phyloP scores from a whole-genome alignment of 1,284 basidiomycete species.

The Leccinum olivaceoglutinosum region DNA sequence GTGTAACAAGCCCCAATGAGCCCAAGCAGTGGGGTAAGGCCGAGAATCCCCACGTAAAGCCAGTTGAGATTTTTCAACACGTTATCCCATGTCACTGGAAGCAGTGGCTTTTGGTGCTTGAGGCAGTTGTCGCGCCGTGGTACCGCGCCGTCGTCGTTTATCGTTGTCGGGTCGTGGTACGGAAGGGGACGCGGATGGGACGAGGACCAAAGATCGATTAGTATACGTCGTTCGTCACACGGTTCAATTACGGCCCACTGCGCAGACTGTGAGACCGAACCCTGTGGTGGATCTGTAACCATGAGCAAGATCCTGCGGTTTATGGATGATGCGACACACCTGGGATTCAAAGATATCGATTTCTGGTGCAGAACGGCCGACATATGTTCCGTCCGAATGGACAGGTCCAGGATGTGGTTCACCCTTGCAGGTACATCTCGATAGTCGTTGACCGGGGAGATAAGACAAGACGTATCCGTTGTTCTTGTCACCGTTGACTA shows the following conservation, averaged over 20 bases:
- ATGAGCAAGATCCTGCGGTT: conserved; percentile 3
- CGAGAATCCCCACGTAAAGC: conserved; percentile 58
- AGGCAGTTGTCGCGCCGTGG: conserved; percentile 31
- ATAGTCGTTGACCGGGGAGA: conserved; percentile 55
- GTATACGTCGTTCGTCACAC: conserved; percentile 4
- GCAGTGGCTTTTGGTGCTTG: conserved; percentile 69
- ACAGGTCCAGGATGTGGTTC: conserved; percentile 64
- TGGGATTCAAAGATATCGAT: conserved; percentile 67
- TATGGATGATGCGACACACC: conserved; percentile 16
- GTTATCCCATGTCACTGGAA: conserved; percentile 72
- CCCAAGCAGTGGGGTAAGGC: conserved; percentile 66
- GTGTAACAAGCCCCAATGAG: conserved; percentile 64
- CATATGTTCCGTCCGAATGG: conserved; percentile 41
- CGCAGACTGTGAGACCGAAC: conserved; percentile 44
- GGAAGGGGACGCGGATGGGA: too few species aligned
- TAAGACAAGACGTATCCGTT: conserved; percentile 42
- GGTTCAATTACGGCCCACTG: conserved; percentile 39
- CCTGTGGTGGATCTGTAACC: conserved; percentile 27
- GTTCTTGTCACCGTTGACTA: conserved; percentile 33
- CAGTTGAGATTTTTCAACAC: conserved; percentile 71
- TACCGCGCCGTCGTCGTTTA: too few species aligned
- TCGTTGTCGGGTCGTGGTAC: too few species aligned
- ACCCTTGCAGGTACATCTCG: conserved; percentile 61
- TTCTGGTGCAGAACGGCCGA: conserved; percentile 57
- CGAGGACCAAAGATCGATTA: neutral